A percentile compares a stretch with the other conserved stretches of the same genome.
Evolutionary conservation across 805 yeast species (phyloP).

Genomic region (Zygosaccharomyces kombuchaensis): DNA sequence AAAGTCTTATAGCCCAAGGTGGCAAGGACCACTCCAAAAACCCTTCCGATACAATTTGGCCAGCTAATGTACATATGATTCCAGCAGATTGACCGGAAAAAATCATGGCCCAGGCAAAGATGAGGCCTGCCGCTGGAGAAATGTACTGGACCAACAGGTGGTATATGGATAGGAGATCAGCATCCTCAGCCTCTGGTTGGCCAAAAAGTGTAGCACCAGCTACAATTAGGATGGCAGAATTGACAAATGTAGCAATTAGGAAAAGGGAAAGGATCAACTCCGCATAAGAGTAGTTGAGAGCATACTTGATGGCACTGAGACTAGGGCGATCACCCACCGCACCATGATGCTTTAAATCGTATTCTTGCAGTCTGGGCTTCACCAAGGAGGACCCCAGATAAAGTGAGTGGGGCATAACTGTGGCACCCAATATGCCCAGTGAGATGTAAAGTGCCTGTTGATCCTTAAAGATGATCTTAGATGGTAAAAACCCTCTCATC

Average conservation of each 20-base stretch:
- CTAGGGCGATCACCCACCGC: slow-evolving; percentile 60
- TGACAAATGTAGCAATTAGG: slow-evolving; percentile 88
- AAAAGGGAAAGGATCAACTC: slow-evolving; percentile 79
- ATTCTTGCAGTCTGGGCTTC: slow-evolving; percentile 76
- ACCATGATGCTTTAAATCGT: slow-evolving; percentile 55
- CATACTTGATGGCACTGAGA: slow-evolving; percentile 70
- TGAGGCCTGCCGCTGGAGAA: slow-evolving; percentile 81
- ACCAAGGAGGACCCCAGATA: slow-evolving; percentile 84
- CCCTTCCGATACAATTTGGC: slow-evolving; percentile 92
- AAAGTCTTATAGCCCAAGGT: slow-evolving; percentile 75
- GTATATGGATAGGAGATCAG: slow-evolving; percentile 80
- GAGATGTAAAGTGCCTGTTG: slow-evolving; percentile 70
- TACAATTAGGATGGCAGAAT: slow-evolving; percentile 82
- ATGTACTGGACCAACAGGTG: slow-evolving; percentile 62
- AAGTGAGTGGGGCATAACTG: slow-evolving; percentile 91
- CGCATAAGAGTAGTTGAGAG: slow-evolving; percentile 74
- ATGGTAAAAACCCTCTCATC: slow-evolving; percentile 67
- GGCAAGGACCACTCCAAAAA: slow-evolving; percentile 73
- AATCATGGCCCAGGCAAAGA: slow-evolving; percentile 82
- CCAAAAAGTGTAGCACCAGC: slow-evolving; percentile 81
- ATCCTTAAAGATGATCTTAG: slow-evolving; percentile 52
- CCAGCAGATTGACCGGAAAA: slow-evolving; percentile 96
- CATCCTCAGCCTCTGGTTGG: slow-evolving; percentile 62
- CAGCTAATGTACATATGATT: slow-evolving; percentile 87
- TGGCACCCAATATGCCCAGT: slow-evolving; percentile 85